phyloP scores from a whole-genome alignment of 768 basidiomycete species.

The Leccinum barrowsii region DNA sequence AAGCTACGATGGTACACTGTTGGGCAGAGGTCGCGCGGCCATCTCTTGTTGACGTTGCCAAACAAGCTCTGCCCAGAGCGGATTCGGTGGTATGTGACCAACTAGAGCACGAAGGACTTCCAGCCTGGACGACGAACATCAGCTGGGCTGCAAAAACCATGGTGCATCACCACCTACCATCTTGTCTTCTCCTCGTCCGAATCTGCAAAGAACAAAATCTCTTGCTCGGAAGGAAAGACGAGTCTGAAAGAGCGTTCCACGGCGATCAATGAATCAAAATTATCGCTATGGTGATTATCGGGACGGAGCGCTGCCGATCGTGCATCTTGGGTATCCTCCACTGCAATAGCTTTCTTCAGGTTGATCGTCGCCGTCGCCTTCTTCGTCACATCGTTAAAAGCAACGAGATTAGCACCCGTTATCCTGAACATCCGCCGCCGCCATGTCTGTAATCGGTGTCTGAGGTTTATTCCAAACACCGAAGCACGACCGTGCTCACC shows the following conservation, averaged over 20 bases:
- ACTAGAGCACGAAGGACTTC: constrained; percentile 80
- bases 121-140: constrained; percentile 52
- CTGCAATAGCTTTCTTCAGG: constrained; percentile 72
- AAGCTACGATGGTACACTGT: not conserved
- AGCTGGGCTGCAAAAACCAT: not conserved
- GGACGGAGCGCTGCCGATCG: constrained; percentile 46
- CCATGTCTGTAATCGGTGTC: constrained; percentile 55
- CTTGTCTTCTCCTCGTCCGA: constrained; percentile 79
- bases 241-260: constrained; percentile 85
- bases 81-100: constrained; percentile 88
- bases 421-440: constrained; percentile 80
- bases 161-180: constrained; percentile 59
- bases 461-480: not conserved
- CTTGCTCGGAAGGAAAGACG: constrained; percentile 70
- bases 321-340: constrained; percentile 72
- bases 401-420: constrained; percentile 81
- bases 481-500: constrained; percentile 45
- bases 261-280: constrained; percentile 61
- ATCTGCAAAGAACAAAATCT: constrained; percentile 90
- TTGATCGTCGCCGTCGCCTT: constrained; percentile 88
- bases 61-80: constrained; percentile 88
- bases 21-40: constrained; percentile 13
- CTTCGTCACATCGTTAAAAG: constrained; percentile 92
- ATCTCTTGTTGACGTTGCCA: constrained; percentile 74
- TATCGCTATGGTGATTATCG: constrained; percentile 43